phyloP scores from a whole-genome alignment of 371 early-diverging fungal genomes.

The Mortierella sp. region DNA sequence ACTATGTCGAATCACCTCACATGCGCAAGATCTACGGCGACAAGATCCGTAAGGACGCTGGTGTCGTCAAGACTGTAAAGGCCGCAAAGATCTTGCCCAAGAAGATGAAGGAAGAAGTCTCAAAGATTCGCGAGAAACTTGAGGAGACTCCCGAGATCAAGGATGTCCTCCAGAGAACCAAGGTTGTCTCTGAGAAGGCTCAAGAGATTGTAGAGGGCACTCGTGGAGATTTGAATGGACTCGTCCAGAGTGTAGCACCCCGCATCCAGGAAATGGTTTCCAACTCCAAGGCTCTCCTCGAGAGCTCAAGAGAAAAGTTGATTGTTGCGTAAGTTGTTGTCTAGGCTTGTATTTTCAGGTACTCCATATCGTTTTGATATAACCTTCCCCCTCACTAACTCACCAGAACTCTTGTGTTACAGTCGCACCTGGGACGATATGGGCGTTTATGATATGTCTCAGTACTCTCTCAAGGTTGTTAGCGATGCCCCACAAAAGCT shows the following conservation, averaged over 20 bases:
- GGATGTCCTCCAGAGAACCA: slow-evolving; percentile 65
- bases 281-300: slow-evolving; percentile 66
- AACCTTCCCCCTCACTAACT: too few relatives aligned
- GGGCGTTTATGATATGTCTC: slow-evolving; percentile 63
- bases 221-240: slow-evolving; percentile 32
- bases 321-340: slow-evolving; percentile 52
- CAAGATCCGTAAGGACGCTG: slow-evolving; percentile 82
- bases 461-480: slow-evolving; percentile 59
- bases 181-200: slow-evolving; percentile 70
- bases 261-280: slow-evolving; percentile 68
- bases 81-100: slow-evolving; percentile 59
- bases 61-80: slow-evolving; percentile 72
- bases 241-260: slow-evolving; percentile 64
- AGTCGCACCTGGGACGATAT: slow-evolving; percentile 62
- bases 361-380: neutral
- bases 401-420: too few relatives aligned
- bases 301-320: slow-evolving; percentile 60
- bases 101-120: slow-evolving; percentile 62
- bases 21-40: slow-evolving; percentile 84
- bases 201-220: slow-evolving; percentile 74
- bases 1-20: slow-evolving; percentile 83
- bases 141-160: slow-evolving; percentile 56
- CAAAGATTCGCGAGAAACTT: slow-evolving; percentile 39
- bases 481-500: slow-evolving; percentile 3
- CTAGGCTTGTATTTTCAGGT: too few relatives aligned